Conservation (phyloP, 2,329 filamentous ascomycete species). For the Penicillium concentricum region DNA sequence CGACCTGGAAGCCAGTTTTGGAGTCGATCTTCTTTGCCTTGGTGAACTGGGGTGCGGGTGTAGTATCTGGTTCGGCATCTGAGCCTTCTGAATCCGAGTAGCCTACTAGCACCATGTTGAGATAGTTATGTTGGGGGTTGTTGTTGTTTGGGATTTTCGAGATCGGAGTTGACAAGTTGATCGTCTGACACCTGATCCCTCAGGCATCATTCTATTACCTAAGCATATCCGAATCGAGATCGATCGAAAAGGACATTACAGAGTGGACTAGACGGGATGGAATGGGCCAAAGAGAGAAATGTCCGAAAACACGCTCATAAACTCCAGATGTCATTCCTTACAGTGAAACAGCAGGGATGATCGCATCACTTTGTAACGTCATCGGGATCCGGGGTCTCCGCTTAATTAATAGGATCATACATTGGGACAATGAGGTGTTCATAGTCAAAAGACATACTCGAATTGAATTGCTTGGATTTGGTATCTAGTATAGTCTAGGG, state of each 20-base stretch:
- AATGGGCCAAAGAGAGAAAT: constrained; percentile 1
- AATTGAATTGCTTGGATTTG: no score
- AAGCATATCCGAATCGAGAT: not conserved
- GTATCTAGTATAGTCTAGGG: not conserved
- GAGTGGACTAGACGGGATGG: not conserved
- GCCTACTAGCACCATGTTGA: constrained; percentile 72
- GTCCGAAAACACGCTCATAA: not conserved
- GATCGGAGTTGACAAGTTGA: not conserved
- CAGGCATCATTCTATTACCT: not conserved
- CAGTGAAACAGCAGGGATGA: constrained; percentile 2
- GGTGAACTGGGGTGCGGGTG: constrained; percentile 19
- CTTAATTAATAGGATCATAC: not conserved
- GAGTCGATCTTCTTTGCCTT: constrained; percentile 25
- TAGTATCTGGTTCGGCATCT: constrained; percentile 54
- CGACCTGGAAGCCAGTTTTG: constrained; percentile 68
- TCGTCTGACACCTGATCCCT: not conserved
- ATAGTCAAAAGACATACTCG: not conserved
- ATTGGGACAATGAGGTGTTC: not conserved
- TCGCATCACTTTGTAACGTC: constrained; percentile 23
- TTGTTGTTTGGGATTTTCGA: not conserved
- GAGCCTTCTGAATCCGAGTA: constrained; percentile 78
- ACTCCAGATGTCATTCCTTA: not conserved
- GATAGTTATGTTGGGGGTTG: not conserved
- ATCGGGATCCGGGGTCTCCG: constrained; percentile 26
- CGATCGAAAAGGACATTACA: not conserved